These are phyloP conservation scores for Penicillium verhagenii DNA, from an alignment of 495 filamentous ascomycete genomes.

Conservation along the genomic window DNA sequence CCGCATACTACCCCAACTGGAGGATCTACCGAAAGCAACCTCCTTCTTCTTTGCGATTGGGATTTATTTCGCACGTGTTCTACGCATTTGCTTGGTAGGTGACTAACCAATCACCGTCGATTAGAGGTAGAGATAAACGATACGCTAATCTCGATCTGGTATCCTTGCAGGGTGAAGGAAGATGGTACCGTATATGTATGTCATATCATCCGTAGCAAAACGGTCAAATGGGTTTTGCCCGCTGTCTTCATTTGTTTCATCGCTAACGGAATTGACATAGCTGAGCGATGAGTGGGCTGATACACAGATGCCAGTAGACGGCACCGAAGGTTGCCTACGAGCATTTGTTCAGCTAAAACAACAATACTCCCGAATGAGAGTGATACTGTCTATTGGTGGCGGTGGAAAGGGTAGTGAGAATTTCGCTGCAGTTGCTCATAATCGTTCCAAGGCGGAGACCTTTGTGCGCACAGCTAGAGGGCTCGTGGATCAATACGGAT, in stretches of 20 bases:
- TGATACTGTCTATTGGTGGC: conserved; percentile 85
- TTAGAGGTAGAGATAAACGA: conserved; percentile 22
- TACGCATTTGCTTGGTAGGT: conserved; percentile 79
- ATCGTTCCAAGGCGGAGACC: conserved; percentile 57
- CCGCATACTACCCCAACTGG: conserved; percentile 90
- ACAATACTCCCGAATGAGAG: conserved; percentile 70
- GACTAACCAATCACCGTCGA: conserved; percentile 19
- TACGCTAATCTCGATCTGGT: conserved; percentile 29
- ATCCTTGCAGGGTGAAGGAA: conserved; percentile 59
- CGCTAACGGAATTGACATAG: conserved; percentile 41
- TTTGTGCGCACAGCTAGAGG: conserved; percentile 72
- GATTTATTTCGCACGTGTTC: conserved; percentile 73
- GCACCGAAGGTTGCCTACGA: conserved; percentile 71
- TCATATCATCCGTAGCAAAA: not conserved
- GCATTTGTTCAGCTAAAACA: conserved; percentile 73
- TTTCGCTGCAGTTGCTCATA: conserved; percentile 71
- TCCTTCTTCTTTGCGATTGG: conserved; percentile 72
- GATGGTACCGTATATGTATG: conserved; percentile 81
- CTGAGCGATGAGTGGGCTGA: conserved; percentile 87
- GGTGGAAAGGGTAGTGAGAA: conserved; percentile 74
- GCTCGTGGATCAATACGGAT: conserved; percentile 69
- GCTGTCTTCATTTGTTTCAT: not conserved
- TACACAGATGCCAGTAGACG: conserved; percentile 74
- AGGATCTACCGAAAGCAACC: conserved; percentile 74
- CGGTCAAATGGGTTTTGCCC: too few relatives aligned